Base-by-base conservation (phyloP, 202 grass and related monocot genomes). In the Saccharum hybrid region DNA sequence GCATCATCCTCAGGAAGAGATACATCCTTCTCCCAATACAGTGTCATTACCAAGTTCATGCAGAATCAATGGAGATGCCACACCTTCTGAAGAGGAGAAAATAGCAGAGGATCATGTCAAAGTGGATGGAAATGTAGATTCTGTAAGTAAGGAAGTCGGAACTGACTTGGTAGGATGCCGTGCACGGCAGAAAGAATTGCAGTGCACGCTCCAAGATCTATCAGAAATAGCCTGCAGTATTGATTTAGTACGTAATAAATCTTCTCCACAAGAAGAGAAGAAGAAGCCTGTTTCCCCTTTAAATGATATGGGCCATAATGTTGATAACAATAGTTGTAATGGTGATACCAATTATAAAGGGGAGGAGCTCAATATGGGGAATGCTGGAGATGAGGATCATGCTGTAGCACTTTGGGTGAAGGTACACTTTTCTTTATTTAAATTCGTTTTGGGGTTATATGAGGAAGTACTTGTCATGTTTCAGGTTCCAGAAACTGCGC, bases 401-500 rank as follows among this genome's bases (percentile, higher is more conserved):
- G 72, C 91, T 72, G 51, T 90, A 43, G 93, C 93, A 63, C 84
- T 99, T 81, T 99, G 93, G 96, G 91, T 99, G 79, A 99, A 99
- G 96, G 96, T 99, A 92, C 31, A 68, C 26, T 64, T 84, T 52
- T 41, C 67, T 80, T 73, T 74, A 45, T 71, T 63, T 72, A 42
- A 1, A 73, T 34, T 83, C 4, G 38, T 23, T 71, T 85, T 82
- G 63, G 16, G 19, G n/a, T 51, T 61, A 68, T 21, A 36, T 52
- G 31, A 63, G 40, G 86, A 51, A 28, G 33, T 41, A 48, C 2
- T 18, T 61, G 22, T 52, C n/a, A 23, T 11, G 46, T 81, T 84
- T 45, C 37, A 71, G 68, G 21, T 70, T 43, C 38, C 66, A 66
- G 8, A 33, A 39, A 7, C 62, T 16, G 14, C 81, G 63, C 41